A percentile compares a stretch with the other conserved stretches of the same genome.
These are phyloP conservation scores for Pseudogymnoascus pannorum DNA, from an alignment of 2,329 filamentous ascomycete genomes.

Conservation along the genomic window DNA sequence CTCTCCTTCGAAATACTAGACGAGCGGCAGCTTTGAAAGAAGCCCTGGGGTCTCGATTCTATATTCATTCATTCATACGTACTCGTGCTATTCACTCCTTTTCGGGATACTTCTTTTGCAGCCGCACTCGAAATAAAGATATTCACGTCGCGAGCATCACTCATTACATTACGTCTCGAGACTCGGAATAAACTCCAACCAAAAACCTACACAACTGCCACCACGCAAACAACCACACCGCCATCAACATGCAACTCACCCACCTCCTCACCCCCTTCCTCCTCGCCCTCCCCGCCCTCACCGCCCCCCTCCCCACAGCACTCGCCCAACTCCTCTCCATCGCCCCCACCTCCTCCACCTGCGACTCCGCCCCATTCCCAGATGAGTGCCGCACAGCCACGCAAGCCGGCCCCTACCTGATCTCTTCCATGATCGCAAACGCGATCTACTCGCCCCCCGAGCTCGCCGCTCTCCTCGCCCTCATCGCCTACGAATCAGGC, in stretches of 20 bases:
- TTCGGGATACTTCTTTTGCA: neutral
- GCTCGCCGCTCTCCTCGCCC: constrained; percentile 51
- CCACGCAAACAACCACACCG: neutral
- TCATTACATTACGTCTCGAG: neutral
- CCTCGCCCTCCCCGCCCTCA: constrained; percentile 1
- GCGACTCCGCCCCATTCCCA: constrained; percentile 35
- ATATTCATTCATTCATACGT: neutral
- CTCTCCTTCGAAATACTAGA: neutral
- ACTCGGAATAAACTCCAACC: neutral
- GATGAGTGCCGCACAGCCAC: constrained; percentile 46
- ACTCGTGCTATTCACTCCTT: neutral
- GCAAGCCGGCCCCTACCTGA: constrained; percentile 44
- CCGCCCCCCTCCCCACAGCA: constrained; percentile 14
- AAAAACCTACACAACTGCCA: neutral
- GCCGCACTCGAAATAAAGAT: neutral
- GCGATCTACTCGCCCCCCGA: constrained; percentile 42
- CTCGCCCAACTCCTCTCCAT: constrained; percentile 31
- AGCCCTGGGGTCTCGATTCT: neutral
- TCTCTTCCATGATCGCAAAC: constrained; percentile 46
- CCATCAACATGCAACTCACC: neutral
- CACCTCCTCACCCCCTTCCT: neutral
- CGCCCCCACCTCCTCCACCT: constrained; percentile 40
- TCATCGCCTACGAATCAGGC: constrained; percentile 54
- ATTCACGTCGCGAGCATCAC: neutral
- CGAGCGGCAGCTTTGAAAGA: constrained; percentile 2